Conservation (phyloP, 768 basidiomycete species). For the Gelatoporia subvermispora region DNA sequence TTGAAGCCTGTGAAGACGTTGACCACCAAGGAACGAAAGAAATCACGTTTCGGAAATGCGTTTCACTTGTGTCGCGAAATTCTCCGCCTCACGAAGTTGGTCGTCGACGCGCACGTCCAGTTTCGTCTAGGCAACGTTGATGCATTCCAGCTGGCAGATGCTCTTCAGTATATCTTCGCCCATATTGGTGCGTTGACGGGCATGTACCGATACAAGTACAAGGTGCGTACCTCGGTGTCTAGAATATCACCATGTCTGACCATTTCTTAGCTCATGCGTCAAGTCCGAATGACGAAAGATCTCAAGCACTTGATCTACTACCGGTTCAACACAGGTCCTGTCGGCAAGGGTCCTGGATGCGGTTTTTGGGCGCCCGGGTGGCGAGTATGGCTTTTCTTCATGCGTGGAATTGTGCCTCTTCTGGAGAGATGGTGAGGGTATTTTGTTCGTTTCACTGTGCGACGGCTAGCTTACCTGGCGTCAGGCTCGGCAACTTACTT, state of each 20-base stretch:
- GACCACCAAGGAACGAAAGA: constrained; percentile 99
- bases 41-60: constrained; percentile 99
- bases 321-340: constrained; percentile 99
- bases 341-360: constrained; percentile 97
- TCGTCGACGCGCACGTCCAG: constrained; percentile 98
- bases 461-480: not conserved
- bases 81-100: constrained; percentile 93
- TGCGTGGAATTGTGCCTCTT: constrained; percentile 97
- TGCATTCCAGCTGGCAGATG: constrained; percentile 98
- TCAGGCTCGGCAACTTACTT: constrained; percentile 87
- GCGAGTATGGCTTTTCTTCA: constrained; percentile 99
- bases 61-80: constrained; percentile 99
- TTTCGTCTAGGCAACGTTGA: constrained; percentile 98
- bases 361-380: constrained; percentile 99
- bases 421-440: constrained; percentile 81
- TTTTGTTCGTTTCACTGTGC: not conserved
- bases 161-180: constrained; percentile 94
- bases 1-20: constrained; percentile 96
- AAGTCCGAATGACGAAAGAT: constrained; percentile 99
- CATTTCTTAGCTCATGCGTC: constrained; percentile 78
- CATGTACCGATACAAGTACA: constrained; percentile 99
- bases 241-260: constrained; percentile 2
- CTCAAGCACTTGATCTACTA: constrained; percentile 98
- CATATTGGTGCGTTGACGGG: constrained; percentile 98
- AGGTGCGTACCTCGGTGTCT: constrained; percentile 46